phyloP scores from a whole-genome alignment of 345 rosid species.

The Laguncularia racemosa region DNA sequence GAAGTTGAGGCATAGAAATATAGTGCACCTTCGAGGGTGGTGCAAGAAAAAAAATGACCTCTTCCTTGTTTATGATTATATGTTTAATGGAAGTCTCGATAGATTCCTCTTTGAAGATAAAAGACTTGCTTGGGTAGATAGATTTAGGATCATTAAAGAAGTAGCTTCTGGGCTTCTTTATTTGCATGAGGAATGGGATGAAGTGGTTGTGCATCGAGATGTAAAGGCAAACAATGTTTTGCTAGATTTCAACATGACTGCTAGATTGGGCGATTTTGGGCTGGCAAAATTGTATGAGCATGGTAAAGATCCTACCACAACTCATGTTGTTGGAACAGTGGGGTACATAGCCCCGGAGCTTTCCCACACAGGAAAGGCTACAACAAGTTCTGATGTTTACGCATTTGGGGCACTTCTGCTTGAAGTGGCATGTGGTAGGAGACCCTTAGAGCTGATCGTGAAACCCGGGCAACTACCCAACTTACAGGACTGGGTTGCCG shows the following conservation, averaged over 20 bases:
- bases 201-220: constrained; percentile 71
- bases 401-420: constrained; percentile 62
- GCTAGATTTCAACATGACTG: constrained; percentile 59
- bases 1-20: constrained; percentile 50
- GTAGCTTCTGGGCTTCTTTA: constrained; percentile 54
- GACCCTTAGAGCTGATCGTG: constrained; percentile 23
- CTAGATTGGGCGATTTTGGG: constrained; percentile 69
- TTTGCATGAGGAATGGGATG: constrained; percentile 69
- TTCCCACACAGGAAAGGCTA: constrained; percentile 57
- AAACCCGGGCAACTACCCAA: constrained; percentile 6
- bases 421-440: constrained; percentile 55
- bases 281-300: constrained; percentile 71
- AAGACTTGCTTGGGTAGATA: constrained; percentile 39
- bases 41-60: constrained; percentile 55
- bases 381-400: constrained; percentile 57
- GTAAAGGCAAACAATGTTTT: constrained; percentile 72
- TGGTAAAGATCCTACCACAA: constrained; percentile 45
- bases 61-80: constrained; percentile 55
- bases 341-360: constrained; percentile 79
- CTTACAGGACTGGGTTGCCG: constrained; percentile 32
- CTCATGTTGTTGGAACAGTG: constrained; percentile 55
- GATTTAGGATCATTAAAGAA: constrained; percentile 55
- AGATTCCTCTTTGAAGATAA: constrained; percentile 19
- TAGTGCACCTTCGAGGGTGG: constrained; percentile 74
- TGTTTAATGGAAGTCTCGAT: constrained; percentile 68